Percentiles rank a stretch among this genome's conserved stretches.
These are phyloP conservation scores for Fomitopsis pulvina DNA, from an alignment of 768 basidiomycete genomes.

Conservation along the genomic window DNA sequence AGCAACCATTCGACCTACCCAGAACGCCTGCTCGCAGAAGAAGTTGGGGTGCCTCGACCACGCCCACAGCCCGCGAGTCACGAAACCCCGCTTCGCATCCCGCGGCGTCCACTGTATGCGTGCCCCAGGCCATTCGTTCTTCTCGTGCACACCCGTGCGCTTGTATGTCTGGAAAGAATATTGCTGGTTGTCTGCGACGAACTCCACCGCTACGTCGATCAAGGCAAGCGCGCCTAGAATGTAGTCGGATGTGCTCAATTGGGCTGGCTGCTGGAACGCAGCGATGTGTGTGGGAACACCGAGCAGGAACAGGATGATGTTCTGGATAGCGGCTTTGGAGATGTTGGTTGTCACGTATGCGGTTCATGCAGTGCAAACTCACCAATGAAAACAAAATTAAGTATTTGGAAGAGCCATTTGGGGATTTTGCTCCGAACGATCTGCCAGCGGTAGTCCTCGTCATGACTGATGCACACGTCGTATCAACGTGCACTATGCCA, in stretches of 20 bases:
- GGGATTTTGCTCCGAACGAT: constrained; percentile 60
- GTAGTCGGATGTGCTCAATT: constrained; percentile 55
- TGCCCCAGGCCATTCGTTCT: constrained; percentile 59
- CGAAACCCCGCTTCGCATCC: constrained; percentile 75
- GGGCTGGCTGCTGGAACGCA: constrained; percentile 43
- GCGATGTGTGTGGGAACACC: constrained; percentile 56
- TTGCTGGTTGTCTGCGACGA: constrained; percentile 88
- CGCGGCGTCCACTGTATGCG: constrained; percentile 59
- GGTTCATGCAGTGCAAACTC: constrained; percentile 10
- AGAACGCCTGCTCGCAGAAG: constrained; percentile 83
- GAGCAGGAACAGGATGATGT: constrained; percentile 70
- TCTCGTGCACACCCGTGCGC: constrained; percentile 33
- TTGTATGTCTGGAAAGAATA: constrained; percentile 82
- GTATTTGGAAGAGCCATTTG: constrained; percentile 48
- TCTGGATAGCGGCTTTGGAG: constrained; percentile 60
- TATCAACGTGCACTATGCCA: background rate
- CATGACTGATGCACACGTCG: constrained; percentile 39
- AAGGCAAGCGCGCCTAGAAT: constrained; percentile 54
- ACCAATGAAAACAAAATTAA: constrained; percentile 70
- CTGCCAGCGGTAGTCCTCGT: constrained; percentile 92
- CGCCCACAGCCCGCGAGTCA: constrained; percentile 79
- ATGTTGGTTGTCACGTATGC: background rate
- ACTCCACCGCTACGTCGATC: constrained; percentile 58
- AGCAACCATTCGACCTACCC: constrained; percentile 40
- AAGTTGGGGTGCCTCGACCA: constrained; percentile 93